A percentile compares a stretch with the other conserved stretches of the same genome.
phyloP scores from a whole-genome alignment of 495 filamentous ascomycete genomes.

The Xylaria cubensis region DNA sequence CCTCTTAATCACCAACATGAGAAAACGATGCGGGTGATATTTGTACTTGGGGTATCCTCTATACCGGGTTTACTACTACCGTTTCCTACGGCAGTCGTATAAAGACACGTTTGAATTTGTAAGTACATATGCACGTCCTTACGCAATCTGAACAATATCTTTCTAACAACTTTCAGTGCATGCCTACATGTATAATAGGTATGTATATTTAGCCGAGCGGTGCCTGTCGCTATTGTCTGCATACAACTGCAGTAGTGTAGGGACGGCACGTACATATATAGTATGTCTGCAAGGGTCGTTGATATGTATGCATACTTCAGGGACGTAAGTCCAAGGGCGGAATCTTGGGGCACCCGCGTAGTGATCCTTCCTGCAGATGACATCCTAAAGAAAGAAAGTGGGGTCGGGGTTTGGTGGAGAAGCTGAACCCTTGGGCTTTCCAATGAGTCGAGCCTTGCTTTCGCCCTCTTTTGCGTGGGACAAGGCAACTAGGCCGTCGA shows the following conservation, averaged over 20 bases:
- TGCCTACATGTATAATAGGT: no score
- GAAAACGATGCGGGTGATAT: neutral
- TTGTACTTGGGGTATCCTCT: neutral
- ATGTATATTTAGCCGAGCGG: neutral
- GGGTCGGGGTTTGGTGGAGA: constrained; percentile 17
- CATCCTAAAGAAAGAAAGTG: constrained; percentile 12
- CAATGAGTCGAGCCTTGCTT: constrained; percentile 8
- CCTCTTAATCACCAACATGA: neutral
- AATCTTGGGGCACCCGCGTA: neutral
- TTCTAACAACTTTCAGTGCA: neutral
- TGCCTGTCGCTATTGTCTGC: no score
- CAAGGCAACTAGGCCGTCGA: neutral
- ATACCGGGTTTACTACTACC: neutral
- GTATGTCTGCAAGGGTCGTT: no score
- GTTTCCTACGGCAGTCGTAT: neutral
- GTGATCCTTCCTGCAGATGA: neutral
- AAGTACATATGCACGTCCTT: neutral
- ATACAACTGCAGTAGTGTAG: neutral
- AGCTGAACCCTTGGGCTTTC: constrained; percentile 15
- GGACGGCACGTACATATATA: neutral
- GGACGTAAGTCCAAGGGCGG: neutral
- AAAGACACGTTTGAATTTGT: neutral
- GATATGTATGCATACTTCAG: no score
- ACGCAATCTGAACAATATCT: no score
- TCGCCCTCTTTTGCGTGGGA: neutral